phyloP scores from a whole-genome alignment of 139 green algal genomes.

The Eudorina sp. region DNA sequence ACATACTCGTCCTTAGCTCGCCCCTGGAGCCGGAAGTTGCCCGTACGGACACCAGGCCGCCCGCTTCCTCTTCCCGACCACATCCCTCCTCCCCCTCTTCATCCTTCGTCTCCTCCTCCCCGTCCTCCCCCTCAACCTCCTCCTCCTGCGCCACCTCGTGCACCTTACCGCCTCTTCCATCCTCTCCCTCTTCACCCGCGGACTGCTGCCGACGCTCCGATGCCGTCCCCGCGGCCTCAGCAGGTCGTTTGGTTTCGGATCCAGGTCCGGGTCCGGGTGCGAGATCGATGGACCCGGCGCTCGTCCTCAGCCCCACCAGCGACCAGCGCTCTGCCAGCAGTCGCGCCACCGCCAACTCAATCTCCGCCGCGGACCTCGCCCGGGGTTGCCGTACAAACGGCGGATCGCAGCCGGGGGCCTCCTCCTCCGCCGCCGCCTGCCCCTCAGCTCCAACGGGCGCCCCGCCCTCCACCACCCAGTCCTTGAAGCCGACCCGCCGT shows the following conservation, averaged over 20 bases:
- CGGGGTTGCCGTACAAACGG: not conserved
- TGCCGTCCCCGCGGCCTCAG: too few relatives aligned
- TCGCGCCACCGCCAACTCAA: not conserved
- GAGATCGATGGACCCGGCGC: too few relatives aligned
- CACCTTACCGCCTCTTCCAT: not conserved
- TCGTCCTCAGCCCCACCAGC: too few relatives aligned
- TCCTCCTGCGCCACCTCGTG: not conserved
- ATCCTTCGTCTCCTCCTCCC: not conserved
- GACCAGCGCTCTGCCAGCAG: too few relatives aligned
- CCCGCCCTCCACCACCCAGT: too few relatives aligned
- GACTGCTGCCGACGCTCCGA: too few relatives aligned
- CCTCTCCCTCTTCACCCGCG: not conserved
- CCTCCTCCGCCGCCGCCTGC: not conserved
- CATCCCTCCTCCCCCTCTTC: constrained; percentile 8
- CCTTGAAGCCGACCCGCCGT: not conserved
- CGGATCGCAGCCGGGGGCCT: too few relatives aligned
- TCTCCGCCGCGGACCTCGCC: not conserved
- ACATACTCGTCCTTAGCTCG: not conserved
- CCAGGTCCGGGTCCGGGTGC: too few relatives aligned
- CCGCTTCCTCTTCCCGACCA: not conserved
- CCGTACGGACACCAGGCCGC: not conserved
- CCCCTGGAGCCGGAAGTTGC: not conserved
- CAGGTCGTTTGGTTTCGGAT: too few relatives aligned
- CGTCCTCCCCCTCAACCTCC: not conserved
- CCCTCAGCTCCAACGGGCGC: not conserved